Evolutionary conservation across 108 stramenopile species (phyloP).

Genomic region (Cyclotella choctawhatcheeana): DNA sequence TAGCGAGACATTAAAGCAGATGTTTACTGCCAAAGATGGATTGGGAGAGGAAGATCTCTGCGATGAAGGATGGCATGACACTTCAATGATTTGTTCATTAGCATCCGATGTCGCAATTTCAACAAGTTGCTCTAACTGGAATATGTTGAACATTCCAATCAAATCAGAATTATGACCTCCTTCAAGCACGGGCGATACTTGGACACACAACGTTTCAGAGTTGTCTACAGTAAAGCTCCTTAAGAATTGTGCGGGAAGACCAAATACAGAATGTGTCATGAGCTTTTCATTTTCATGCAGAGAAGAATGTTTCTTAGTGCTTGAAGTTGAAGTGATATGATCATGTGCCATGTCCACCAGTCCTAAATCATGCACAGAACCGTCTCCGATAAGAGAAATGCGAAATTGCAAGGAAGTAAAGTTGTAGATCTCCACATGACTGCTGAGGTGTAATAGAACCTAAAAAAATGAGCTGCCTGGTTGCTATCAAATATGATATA

Average conservation of each 20-base stretch:
- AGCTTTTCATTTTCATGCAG: slow-evolving; percentile 39
- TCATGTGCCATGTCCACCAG: slow-evolving; percentile 23
- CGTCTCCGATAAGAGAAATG: slow-evolving; percentile 46
- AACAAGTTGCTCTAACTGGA: slow-evolving; percentile 36
- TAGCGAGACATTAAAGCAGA: slow-evolving; percentile 52
- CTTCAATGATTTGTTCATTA: slow-evolving; percentile 31
- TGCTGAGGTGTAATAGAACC: slow-evolving; percentile 77
- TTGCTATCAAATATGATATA: not conserved
- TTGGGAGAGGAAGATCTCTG: not conserved
- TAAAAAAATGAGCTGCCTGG: slow-evolving; percentile 17
- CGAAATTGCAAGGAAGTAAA: slow-evolving; percentile 65
- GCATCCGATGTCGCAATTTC: slow-evolving; percentile 39
- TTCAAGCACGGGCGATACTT: slow-evolving; percentile 38
- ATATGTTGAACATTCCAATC: slow-evolving; percentile 42
- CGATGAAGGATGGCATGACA: slow-evolving; percentile 39
- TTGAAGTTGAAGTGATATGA: slow-evolving; percentile 1
- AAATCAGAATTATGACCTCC: slow-evolving; percentile 14
- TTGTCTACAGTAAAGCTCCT: slow-evolving; percentile 37
- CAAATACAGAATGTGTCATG: slow-evolving; percentile 48
- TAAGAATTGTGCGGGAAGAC: slow-evolving; percentile 45
- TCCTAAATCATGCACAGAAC: slow-evolving; percentile 50
- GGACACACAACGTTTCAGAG: slow-evolving; percentile 40
- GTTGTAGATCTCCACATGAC: slow-evolving; percentile 71
- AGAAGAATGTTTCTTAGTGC: slow-evolving; percentile 20
- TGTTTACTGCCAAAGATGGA: slow-evolving; percentile 44